Evolutionary conservation across 306 rosid genomes (phyloP).

Genomic region (Trifolium subterraneum): DNA sequence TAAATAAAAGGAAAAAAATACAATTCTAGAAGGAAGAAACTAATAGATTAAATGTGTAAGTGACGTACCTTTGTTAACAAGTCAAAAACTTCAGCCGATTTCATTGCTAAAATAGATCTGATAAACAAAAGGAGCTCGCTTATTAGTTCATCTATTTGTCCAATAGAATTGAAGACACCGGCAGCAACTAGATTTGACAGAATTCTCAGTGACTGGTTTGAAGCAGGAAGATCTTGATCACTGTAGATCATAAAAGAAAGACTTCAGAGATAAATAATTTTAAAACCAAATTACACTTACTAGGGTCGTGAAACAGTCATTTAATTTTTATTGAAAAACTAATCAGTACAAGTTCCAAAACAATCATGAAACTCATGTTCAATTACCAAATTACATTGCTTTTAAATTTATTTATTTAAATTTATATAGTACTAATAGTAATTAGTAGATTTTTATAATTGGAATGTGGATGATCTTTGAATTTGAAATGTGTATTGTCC

Average conservation of each 20-base stretch:
- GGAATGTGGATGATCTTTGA: not conserved
- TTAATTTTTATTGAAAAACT: not conserved
- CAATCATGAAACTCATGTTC: not conserved
- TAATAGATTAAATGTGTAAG: conserved; percentile 31
- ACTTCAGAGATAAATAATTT: conserved; percentile 20
- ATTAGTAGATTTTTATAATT: not conserved
- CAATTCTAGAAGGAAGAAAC: conserved; percentile 37
- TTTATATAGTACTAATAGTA: not conserved
- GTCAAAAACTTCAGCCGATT: conserved; percentile 68
- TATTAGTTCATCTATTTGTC: conserved; percentile 66
- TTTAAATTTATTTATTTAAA: not conserved
- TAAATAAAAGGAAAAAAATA: conserved; percentile 29
- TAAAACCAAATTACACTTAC: not conserved
- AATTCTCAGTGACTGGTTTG: conserved; percentile 76
- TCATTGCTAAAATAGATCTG: conserved; percentile 58
- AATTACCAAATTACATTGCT: not conserved
- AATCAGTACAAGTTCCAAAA: not conserved
- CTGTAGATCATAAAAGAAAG: conserved; percentile 53
- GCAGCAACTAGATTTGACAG: conserved; percentile 87
- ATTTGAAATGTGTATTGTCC: not conserved
- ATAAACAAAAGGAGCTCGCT: conserved; percentile 71
- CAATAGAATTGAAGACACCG: conserved; percentile 68
- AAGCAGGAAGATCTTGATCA: conserved; percentile 61
- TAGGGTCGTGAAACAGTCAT: not conserved
- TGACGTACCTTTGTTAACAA: conserved; percentile 69